phyloP scores from a whole-genome alignment of 169 alveolate genomes.

The Miamiensis avidus region DNA sequence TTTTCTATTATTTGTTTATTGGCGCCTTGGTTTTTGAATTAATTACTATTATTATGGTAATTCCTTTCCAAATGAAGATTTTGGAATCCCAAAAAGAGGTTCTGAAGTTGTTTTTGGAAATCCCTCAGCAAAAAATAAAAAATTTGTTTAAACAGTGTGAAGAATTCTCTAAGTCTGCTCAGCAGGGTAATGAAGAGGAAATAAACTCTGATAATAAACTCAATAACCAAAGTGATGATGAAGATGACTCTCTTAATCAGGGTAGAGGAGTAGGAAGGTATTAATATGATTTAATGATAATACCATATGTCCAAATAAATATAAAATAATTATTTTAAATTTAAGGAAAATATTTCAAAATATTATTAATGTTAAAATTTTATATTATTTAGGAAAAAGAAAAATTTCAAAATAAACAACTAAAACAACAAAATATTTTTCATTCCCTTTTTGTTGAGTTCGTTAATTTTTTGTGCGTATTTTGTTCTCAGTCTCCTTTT shows the following conservation, averaged over 20 bases:
- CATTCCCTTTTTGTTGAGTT: neutral
- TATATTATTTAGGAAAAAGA: neutral
- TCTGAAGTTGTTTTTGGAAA: conserved; percentile 14
- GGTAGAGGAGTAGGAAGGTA: no score
- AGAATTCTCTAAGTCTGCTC: conserved; percentile 3
- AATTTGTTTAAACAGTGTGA: conserved; percentile 15
- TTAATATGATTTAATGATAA: no score
- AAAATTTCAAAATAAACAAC: neutral
- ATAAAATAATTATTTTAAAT: no score
- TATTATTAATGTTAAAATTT: no score
- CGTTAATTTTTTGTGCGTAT: neutral
- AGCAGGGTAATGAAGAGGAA: conserved; percentile 29
- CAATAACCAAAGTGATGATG: neutral
- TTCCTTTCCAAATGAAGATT: conserved; percentile 16
- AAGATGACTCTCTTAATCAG: conserved; percentile 3
- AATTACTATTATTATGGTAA: neutral
- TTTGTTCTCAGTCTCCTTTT: neutral
- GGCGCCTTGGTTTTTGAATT: neutral
- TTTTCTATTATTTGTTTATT: neutral
- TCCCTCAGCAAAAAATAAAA: conserved; percentile 12
- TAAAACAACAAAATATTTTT: neutral
- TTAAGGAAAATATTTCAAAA: neutral
- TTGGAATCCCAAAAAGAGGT: conserved; percentile 15
- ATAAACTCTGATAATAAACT: conserved; percentile 1
- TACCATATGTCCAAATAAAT: no score